phyloP scores from a whole-genome alignment of 495 filamentous ascomycete genomes.

The Xylaria curta region DNA sequence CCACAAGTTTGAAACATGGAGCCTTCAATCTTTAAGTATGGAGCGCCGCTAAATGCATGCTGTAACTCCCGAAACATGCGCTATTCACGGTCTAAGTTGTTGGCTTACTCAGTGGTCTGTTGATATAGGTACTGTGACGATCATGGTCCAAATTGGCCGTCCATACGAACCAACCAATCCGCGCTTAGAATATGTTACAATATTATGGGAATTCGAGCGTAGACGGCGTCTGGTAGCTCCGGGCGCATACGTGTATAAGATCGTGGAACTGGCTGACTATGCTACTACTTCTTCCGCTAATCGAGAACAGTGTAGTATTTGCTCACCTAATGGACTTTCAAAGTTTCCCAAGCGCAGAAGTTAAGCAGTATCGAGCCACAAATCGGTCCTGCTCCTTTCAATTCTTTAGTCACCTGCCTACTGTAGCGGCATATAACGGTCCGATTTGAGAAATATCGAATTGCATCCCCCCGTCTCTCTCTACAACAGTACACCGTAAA shows the following conservation, averaged over 20 bases:
- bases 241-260: neutral
- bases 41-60: constrained; percentile 1
- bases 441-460: neutral
- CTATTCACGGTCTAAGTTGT: neutral
- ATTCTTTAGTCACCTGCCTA: neutral
- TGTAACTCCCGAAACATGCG: neutral
- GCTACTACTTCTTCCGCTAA: neutral
- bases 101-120: neutral
- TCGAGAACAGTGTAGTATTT: neutral
- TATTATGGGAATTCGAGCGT: too few relatives aligned
- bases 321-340: neutral
- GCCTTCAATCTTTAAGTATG: neutral
- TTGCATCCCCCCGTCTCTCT: neutral
- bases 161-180: too few relatives aligned
- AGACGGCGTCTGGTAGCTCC: too few relatives aligned
- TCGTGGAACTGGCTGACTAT: neutral
- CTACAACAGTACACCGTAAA: neutral
- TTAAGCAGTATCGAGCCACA: neutral
- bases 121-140: neutral
- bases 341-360: neutral
- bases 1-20: constrained; percentile 7
- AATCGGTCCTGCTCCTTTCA: neutral
- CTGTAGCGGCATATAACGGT: neutral
- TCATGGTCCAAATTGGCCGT: too few relatives aligned
- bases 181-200: too few relatives aligned